A percentile compares a stretch with the other conserved stretches of the same genome.
Conservation (phyloP, 1,284 basidiomycete species). For the Anthracocystis panici-leucophaei region DNA sequence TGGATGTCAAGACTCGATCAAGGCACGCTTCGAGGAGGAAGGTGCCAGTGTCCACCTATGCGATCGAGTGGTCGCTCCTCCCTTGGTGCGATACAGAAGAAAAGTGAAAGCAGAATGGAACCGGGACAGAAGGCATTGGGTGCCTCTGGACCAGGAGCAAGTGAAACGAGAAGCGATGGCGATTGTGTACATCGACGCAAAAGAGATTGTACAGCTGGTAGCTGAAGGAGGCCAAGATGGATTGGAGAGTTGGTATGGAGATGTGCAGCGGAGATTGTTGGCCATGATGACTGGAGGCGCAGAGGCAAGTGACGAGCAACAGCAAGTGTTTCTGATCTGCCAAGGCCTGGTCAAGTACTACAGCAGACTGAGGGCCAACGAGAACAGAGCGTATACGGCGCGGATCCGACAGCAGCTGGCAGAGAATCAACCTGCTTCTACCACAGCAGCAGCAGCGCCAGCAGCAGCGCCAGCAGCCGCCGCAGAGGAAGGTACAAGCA, state of each 20-base stretch:
- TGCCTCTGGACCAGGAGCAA: slow-evolving; percentile 29
- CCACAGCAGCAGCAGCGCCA: not conserved
- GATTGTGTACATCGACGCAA: slow-evolving; percentile 38
- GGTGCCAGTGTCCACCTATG: slow-evolving; percentile 32
- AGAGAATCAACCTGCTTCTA: slow-evolving; percentile 4
- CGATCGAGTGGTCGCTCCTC: slow-evolving; percentile 30
- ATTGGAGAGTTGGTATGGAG: slow-evolving; percentile 37
- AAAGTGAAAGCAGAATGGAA: slow-evolving; percentile 34
- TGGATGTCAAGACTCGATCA: slow-evolving; percentile 15
- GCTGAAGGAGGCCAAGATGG: slow-evolving; percentile 14
- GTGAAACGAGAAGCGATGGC: slow-evolving; percentile 26
- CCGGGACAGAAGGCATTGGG: slow-evolving; percentile 35
- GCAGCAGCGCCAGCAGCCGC: too few species aligned
- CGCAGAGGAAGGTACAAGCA: not conserved
- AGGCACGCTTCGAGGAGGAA: slow-evolving; percentile 28
- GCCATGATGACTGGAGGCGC: slow-evolving; percentile 11
- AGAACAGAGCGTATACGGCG: slow-evolving; percentile 46
- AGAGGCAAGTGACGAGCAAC: not conserved
- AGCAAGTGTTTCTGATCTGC: slow-evolving; percentile 45
- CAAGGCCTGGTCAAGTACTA: slow-evolving; percentile 50
- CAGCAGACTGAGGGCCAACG: slow-evolving; percentile 19
- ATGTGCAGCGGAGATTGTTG: slow-evolving; percentile 20
- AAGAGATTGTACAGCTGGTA: slow-evolving; percentile 33
- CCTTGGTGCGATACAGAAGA: slow-evolving; percentile 33
- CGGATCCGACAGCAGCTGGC: slow-evolving; percentile 44